phyloP scores from a whole-genome alignment of 2,329 filamentous ascomycete genomes.

The Acrodontium crateriforme region DNA sequence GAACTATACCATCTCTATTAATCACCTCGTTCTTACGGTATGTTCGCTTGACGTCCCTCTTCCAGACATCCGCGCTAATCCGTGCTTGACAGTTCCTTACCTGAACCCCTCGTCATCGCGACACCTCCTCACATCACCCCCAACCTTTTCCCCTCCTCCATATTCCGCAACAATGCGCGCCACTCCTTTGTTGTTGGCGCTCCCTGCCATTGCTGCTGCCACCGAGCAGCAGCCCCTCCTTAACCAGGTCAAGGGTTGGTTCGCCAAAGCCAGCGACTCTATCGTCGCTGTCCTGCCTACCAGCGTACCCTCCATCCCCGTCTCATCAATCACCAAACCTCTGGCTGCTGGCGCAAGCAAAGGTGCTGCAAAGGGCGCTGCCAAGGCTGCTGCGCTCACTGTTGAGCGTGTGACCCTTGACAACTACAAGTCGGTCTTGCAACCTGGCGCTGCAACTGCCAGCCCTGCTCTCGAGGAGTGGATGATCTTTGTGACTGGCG shows the following conservation, averaged over 20 bases:
- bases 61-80: too few relatives aligned
- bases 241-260: conserved; percentile 43
- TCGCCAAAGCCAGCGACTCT: conserved; percentile 41
- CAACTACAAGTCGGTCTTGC: conserved; percentile 59
- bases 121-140: too few relatives aligned
- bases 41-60: too few relatives aligned
- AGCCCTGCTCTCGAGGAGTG: conserved; percentile 54
- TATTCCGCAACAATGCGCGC: conserved; percentile 35
- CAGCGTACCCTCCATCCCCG: conserved; percentile 30
- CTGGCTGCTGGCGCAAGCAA: conserved; percentile 30
- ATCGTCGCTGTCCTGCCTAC: conserved; percentile 41
- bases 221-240: conserved; percentile 48
- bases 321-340: conserved; percentile 25
- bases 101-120: too few relatives aligned
- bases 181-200: conserved; percentile 37
- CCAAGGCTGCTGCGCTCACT: conserved; percentile 38
- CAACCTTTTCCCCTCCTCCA: too few relatives aligned
- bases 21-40: too few relatives aligned
- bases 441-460: conserved; percentile 44
- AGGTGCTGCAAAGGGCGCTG: conserved; percentile 18
- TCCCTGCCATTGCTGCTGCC: conserved; percentile 36
- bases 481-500: conserved; percentile 60
- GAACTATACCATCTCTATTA: too few relatives aligned
- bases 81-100: too few relatives aligned
- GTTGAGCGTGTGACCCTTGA: conserved; percentile 49